Conservation (phyloP, 2,329 filamentous ascomycete species). For the Elsinoe ampelina region DNA sequence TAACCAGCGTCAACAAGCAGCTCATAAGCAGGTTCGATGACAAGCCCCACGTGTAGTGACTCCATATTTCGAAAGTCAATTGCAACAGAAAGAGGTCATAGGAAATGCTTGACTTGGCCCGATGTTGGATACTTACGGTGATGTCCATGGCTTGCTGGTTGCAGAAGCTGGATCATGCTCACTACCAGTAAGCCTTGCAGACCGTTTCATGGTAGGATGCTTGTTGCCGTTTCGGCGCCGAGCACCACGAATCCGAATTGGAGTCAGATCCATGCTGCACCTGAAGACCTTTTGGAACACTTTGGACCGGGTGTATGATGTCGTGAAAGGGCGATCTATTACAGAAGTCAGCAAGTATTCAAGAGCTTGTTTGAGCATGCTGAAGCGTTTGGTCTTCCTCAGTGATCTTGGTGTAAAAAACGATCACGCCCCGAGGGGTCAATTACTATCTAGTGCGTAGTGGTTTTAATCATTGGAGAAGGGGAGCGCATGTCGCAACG, state of each 20-base stretch:
- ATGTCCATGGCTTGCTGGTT: not conserved
- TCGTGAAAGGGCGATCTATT: not conserved
- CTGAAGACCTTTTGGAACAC: not conserved
- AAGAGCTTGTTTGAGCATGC: not conserved
- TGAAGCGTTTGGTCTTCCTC: conserved; percentile 19
- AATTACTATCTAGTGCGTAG: conserved; percentile 48
- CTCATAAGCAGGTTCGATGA: not conserved
- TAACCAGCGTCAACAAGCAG: not conserved
- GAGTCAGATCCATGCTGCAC: conserved; percentile 21
- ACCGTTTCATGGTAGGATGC: not conserved
- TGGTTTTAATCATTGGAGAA: conserved; percentile 55
- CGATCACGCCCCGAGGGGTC: conserved; percentile 28
- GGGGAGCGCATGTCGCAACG: not conserved
- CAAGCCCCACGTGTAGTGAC: not conserved
- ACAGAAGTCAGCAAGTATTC: not conserved
- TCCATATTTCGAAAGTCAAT: not conserved
- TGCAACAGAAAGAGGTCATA: not conserved
- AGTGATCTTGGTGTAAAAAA: conserved; percentile 34
- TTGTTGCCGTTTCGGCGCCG: conserved; percentile 3
- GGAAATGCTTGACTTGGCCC: too few species aligned
- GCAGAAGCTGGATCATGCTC: not conserved
- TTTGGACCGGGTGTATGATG: not conserved
- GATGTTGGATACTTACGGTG: not conserved
- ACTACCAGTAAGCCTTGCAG: not conserved
- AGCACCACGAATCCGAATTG: conserved; percentile 27